phyloP scores from a whole-genome alignment of 495 filamentous ascomycete genomes.

The Neurospora sp. region DNA sequence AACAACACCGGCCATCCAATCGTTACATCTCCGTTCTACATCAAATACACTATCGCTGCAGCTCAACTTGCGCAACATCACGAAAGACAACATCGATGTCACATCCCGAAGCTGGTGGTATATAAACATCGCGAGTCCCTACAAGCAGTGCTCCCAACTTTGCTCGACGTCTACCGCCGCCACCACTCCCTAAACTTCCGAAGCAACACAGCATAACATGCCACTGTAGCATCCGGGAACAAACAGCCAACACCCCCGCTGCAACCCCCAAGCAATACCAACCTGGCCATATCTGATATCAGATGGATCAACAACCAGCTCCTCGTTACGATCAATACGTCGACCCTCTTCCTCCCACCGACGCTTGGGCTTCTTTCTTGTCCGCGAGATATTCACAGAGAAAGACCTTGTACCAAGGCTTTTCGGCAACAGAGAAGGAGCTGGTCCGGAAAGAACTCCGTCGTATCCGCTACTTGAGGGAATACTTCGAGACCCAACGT shows the following conservation, averaged over 20 bases:
- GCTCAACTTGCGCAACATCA: neutral
- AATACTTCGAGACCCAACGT: conserved; percentile 13
- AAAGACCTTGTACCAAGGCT: conserved; percentile 11
- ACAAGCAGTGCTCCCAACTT: neutral
- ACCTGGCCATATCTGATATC: neutral
- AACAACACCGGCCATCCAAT: neutral
- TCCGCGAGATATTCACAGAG: conserved; percentile 12
- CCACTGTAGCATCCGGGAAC: neutral
- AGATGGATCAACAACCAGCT: neutral
- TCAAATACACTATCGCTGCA: neutral
- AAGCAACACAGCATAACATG: neutral
- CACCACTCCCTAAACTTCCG: neutral
- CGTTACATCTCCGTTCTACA: neutral
- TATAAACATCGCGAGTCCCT: neutral
- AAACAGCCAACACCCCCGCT: neutral
- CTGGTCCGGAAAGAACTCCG: conserved; percentile 17
- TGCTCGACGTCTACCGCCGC: neutral
- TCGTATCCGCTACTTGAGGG: conserved; percentile 14
- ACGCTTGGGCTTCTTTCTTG: conserved; percentile 18
- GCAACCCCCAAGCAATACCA: neutral
- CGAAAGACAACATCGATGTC: neutral
- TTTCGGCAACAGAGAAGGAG: conserved; percentile 13
- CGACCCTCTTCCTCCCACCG: conserved; percentile 13
- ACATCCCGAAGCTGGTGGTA: neutral
- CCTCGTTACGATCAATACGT: conserved; percentile 11